Base-by-base conservation (phyloP, 768 basidiomycete genomes). In the Mrakia gelida region DNA sequence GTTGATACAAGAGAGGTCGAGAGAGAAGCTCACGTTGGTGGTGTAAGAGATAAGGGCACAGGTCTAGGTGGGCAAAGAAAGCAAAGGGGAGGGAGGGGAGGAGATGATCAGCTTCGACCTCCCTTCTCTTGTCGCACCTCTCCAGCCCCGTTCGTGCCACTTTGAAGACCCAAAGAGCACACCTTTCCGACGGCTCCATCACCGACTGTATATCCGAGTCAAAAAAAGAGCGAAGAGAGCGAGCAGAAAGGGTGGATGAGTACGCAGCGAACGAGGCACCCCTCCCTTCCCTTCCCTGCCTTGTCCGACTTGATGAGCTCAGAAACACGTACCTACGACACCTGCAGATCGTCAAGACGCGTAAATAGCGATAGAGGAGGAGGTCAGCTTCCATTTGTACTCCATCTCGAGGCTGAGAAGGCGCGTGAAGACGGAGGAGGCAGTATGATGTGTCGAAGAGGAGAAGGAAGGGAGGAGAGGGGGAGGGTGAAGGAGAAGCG, bases 11-110 rank as follows among this genome's bases (percentile, higher is more conserved):
- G 9, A 16, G 45, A 45, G 16, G 11, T 75, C 15, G 30, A 18
- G 8, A n/a, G 32, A 28, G 18, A 9, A 26, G 49, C 75, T 45
- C 43, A 75, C 89, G 84, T 96, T 97, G 85, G 96, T 93, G 32
- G 95, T 94, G 83, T 97, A 97, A 54, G 95, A 94, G 82, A 97
- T 97, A 81, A 97, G 89, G 79, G 96, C 88, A 88, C 95, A 96
- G 68, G 95, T 97, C 89, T 96, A 16, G 65, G n/a, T 41, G 13
- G 45, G 45, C 45, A 3, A 18, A 56, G 38, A 70, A 63, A 7
- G 13, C 2, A 8, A 43, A 41, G n/a, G n/a, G 71, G 45, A 73
- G 59, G 49, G 8, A 70, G 28, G 34, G 4, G 61, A 43, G 21
- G 75, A 23, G 32, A 71, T 23, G 45, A 76, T 43, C 62, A 65